A percentile compares a stretch with the other conserved stretches of the same genome.
Evolutionary conservation across 768 basidiomycete species (phyloP).

Genomic region (Podaxis sp.): DNA sequence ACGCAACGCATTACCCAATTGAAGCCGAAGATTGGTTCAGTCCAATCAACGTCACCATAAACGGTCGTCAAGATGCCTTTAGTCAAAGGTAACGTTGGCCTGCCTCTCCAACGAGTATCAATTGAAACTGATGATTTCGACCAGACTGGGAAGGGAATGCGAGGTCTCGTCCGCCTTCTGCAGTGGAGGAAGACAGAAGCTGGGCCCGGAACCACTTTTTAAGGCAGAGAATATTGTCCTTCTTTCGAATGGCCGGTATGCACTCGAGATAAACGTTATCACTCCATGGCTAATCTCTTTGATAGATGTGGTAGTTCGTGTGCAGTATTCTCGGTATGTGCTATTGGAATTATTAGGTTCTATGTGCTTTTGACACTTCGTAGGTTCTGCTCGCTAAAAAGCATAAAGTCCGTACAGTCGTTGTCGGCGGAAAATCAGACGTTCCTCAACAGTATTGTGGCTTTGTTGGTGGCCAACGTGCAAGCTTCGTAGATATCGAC

Average conservation of each 20-base stretch:
- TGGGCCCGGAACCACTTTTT: slow-evolving; percentile 37
- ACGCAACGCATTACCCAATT: slow-evolving; percentile 43
- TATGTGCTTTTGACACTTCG: slow-evolving; percentile 1
- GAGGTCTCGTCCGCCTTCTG: slow-evolving; percentile 19
- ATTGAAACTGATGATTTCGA: background rate
- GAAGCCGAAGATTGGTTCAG: slow-evolving; percentile 45
- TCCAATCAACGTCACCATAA: slow-evolving; percentile 41
- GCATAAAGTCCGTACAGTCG: slow-evolving; percentile 55
- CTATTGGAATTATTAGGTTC: background rate
- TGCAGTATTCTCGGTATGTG: slow-evolving; percentile 1
- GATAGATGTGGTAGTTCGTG: slow-evolving; percentile 1
- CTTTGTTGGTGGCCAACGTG: slow-evolving; percentile 1
- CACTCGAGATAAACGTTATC: background rate
- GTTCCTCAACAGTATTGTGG: slow-evolving; percentile 25
- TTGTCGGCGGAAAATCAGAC: slow-evolving; percentile 50
- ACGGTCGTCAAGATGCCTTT: slow-evolving; percentile 49
- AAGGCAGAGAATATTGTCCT: slow-evolving; percentile 47
- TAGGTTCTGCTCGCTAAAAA: slow-evolving; percentile 61
- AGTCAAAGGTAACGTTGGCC: slow-evolving; percentile 36
- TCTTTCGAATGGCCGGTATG: slow-evolving; percentile 53
- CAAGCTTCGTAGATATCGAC: background rate
- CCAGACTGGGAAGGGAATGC: slow-evolving; percentile 46
- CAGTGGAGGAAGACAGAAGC: background rate
- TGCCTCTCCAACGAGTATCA: background rate
- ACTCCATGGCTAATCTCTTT: slow-evolving; percentile 27